Conservation (phyloP, 1,139 yeast species). For the Yamadazyma taylorii region DNA sequence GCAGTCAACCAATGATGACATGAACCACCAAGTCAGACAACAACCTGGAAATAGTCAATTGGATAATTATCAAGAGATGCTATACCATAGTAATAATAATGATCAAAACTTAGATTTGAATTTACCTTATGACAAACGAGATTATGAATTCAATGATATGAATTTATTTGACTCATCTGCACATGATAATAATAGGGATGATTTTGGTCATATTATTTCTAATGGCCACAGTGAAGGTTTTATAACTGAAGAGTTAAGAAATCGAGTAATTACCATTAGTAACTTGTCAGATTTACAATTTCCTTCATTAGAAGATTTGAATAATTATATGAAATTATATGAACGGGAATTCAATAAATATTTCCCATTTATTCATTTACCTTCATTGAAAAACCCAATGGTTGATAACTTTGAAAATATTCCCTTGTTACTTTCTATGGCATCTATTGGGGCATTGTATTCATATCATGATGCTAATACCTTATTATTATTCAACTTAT, state of each 20-base stretch:
- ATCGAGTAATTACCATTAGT: constrained; percentile 52
- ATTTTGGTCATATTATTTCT: not conserved
- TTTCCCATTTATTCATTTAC: constrained; percentile 81
- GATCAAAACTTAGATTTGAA: constrained; percentile 1
- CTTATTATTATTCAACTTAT: constrained; percentile 70
- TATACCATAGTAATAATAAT: not conserved
- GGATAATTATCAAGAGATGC: not conserved
- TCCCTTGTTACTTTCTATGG: constrained; percentile 78
- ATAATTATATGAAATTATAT: constrained; percentile 68
- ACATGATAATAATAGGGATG: not conserved
- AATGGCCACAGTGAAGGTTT: constrained; percentile 2
- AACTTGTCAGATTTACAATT: constrained; percentile 54
- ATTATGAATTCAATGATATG: constrained; percentile 2
- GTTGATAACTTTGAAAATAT: constrained; percentile 62
- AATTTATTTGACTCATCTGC: constrained; percentile 1
- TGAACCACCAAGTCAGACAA: too few relatives aligned
- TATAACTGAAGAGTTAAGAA: constrained; percentile 48
- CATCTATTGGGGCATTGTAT: constrained; percentile 87
- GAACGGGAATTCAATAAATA: constrained; percentile 75
- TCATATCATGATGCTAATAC: constrained; percentile 81
- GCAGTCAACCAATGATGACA: not conserved
- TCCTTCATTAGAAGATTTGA: constrained; percentile 73
- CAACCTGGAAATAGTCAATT: not conserved
- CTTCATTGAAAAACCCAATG: constrained; percentile 57
- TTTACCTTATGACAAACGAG: not conserved